Percentiles rank a stretch among this genome's conserved stretches.
Evolutionary conservation across 179 eudicot species (phyloP).

Genomic region (Nepenthes alata): DNA sequence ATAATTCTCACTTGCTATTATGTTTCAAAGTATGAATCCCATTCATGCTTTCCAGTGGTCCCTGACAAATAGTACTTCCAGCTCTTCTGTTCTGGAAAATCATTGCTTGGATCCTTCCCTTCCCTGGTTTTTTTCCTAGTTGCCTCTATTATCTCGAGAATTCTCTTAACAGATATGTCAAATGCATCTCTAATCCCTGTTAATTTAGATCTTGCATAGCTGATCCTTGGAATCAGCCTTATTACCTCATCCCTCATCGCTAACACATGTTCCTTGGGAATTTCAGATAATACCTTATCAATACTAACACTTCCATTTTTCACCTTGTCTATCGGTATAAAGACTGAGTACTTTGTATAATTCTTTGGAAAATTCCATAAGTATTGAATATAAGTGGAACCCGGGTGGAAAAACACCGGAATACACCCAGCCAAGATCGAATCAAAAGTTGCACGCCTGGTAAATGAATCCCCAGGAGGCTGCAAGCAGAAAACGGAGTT

Average conservation of each 20-base stretch:
- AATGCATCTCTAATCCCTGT: conserved; percentile 27
- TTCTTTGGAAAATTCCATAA: conserved; percentile 33
- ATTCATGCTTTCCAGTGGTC: conserved; percentile 7
- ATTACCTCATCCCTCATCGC: conserved; percentile 40
- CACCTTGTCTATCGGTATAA: conserved; percentile 18
- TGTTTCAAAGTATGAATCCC: conserved; percentile 10
- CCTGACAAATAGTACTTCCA: conserved; percentile 12
- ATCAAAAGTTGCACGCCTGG: conserved; percentile 25
- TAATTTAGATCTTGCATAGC: conserved; percentile 17
- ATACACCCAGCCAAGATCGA: conserved; percentile 24
- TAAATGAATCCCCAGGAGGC: conserved; percentile 26
- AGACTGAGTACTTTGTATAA: conserved; percentile 24
- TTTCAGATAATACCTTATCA: conserved; percentile 15
- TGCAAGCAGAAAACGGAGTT: conserved; percentile 25
- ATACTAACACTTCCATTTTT: conserved; percentile 16
- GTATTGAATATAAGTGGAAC: conserved; percentile 35
- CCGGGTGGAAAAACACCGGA: conserved; percentile 20
- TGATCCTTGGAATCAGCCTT: conserved; percentile 22
- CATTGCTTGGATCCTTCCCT: conserved; percentile 4
- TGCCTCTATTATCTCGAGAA: conserved; percentile 18
- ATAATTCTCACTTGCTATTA: neutral
- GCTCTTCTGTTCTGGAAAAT: conserved; percentile 5
- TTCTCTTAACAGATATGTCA: conserved; percentile 21
- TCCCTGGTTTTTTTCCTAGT: conserved; percentile 6
- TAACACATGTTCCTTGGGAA: conserved; percentile 11